These are phyloP conservation scores for Euphrasia confusa DNA, from an alignment of 257 asterid genomes.

Conservation along the genomic window DNA sequence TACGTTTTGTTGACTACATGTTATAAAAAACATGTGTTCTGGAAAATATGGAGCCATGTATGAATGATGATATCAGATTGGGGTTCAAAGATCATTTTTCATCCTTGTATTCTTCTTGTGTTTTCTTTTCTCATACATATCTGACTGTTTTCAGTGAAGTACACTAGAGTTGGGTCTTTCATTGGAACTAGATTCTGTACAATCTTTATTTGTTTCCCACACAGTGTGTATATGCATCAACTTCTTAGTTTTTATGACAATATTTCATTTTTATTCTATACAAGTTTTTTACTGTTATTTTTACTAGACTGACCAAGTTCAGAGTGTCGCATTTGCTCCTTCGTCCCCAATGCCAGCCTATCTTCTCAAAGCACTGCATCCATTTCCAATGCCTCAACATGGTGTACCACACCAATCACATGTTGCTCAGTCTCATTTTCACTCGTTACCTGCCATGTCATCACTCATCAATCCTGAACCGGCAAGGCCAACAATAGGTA, in stretches of 20 bases:
- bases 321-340: conserved; percentile 53
- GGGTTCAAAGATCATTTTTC: neutral
- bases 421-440: conserved; percentile 46
- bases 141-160: neutral
- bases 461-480: conserved; percentile 41
- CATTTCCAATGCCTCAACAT: conserved; percentile 71
- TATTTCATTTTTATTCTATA: neutral
- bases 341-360: conserved; percentile 52
- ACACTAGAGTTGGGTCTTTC: neutral
- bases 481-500: conserved; percentile 76
- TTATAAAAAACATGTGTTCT: neutral
- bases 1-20: too few relatives aligned
- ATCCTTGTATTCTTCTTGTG: neutral
- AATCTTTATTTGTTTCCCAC: too few relatives aligned
- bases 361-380: conserved; percentile 60
- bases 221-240: neutral
- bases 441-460: conserved; percentile 37
- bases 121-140: neutral
- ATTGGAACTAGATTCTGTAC: too few relatives aligned
- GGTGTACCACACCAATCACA: conserved; percentile 58
- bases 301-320: conserved; percentile 52
- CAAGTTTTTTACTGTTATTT: conserved; percentile 12
- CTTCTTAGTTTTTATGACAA: neutral
- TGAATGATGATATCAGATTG: neutral
- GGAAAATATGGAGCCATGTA: neutral